A percentile compares a stretch with the other conserved stretches of the same genome.
Evolutionary conservation across 2,329 filamentous ascomycete genomes (phyloP).

Genomic region (Arthrinium phaeospermum): DNA sequence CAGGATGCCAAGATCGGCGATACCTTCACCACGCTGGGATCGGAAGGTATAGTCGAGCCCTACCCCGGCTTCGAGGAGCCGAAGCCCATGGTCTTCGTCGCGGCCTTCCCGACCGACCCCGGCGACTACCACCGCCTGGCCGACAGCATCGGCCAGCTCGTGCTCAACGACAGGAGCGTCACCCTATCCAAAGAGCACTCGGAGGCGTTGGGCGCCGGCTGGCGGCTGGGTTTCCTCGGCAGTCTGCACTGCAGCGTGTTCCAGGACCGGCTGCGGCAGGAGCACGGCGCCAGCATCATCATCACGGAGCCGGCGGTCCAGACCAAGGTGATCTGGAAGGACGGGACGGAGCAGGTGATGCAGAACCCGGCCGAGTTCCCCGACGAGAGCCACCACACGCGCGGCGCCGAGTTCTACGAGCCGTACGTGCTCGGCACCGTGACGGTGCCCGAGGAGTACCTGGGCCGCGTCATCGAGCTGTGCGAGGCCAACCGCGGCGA

Average conservation of each 20-base stretch:
- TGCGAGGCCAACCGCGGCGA: constrained; percentile 89
- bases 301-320: constrained; percentile 96
- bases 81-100: constrained; percentile 98
- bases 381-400: constrained; percentile 61
- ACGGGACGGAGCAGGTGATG: constrained; percentile 79
- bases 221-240: constrained; percentile 93
- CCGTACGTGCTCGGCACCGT: constrained; percentile 74
- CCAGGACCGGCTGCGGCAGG: constrained; percentile 90
- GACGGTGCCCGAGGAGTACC: constrained; percentile 90
- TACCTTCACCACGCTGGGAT: constrained; percentile 85
- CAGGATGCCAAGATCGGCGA: constrained; percentile 96
- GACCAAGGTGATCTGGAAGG: constrained; percentile 80
- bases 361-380: constrained; percentile 90
- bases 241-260: constrained; percentile 99
- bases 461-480: constrained; percentile 92
- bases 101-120: constrained; percentile 93
- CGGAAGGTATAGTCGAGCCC: constrained; percentile 76
- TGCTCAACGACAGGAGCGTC: constrained; percentile 93
- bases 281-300: constrained; percentile 93
- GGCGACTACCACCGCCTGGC: constrained; percentile 84
- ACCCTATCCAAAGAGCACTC: constrained; percentile 94
- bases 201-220: constrained; percentile 90
- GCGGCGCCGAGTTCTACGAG: constrained; percentile 54
- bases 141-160: constrained; percentile 91
- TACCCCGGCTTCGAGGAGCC: constrained; percentile 95